Evolutionary conservation across 2,329 filamentous ascomycete species (phyloP).

Genomic region (Alternaria consortialis): DNA sequence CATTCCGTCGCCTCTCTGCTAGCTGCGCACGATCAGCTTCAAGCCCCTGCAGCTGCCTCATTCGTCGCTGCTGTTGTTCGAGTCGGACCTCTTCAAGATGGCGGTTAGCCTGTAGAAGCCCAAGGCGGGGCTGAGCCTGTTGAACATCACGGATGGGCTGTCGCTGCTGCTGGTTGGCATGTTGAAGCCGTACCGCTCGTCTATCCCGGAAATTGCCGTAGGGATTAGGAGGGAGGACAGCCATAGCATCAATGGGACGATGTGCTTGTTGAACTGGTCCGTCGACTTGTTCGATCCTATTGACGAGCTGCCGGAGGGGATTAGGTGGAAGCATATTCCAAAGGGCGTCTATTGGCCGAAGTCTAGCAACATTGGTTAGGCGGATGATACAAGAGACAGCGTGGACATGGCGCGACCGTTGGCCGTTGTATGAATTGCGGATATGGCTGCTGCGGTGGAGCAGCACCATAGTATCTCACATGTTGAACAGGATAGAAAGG

Average conservation of each 20-base stretch:
- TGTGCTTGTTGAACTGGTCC: neutral
- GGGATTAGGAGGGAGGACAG: neutral
- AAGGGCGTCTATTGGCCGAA: neutral
- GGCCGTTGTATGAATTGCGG: slow-evolving; percentile 3
- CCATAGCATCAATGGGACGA: neutral
- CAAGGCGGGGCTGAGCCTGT: neutral
- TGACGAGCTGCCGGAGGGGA: neutral
- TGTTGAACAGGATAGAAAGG: slow-evolving; percentile 5
- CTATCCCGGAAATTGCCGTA: neutral
- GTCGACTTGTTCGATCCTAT: neutral
- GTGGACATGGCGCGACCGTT: slow-evolving; percentile 8
- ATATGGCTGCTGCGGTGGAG: slow-evolving; percentile 9
- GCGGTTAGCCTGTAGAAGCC: neutral
- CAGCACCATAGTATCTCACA: slow-evolving; percentile 3
- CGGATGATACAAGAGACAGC: slow-evolving; percentile 17
- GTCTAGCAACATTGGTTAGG: slow-evolving; percentile 22
- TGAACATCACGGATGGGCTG: neutral
- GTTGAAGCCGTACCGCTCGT: neutral
- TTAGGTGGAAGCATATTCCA: slow-evolving; percentile 5
- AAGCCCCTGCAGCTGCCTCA: neutral
- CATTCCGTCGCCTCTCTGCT: neutral
- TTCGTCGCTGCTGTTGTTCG: neutral
- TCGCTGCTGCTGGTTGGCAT: neutral
- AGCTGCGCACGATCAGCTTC: neutral
- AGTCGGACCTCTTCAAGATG: neutral